phyloP scores from a whole-genome alignment of 2,329 filamentous ascomycete species.

The Aspergillus carbonarius region DNA sequence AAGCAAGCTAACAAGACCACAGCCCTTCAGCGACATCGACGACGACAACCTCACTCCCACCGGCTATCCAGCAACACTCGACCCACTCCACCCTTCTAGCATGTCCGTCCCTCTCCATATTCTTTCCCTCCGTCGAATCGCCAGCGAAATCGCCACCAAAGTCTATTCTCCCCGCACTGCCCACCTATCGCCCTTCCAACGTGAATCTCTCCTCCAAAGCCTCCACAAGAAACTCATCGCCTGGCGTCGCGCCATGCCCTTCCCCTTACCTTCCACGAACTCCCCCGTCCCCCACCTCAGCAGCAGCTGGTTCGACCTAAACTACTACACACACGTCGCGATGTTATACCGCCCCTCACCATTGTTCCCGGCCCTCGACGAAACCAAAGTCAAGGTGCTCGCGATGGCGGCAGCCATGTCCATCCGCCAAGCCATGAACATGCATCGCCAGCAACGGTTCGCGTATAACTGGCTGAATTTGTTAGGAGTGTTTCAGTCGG shows the following conservation, averaged over 20 bases:
- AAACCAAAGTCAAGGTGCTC: slow-evolving; percentile 38
- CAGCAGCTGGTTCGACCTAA: slow-evolving; percentile 50
- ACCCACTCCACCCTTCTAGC: slow-evolving; percentile 33
- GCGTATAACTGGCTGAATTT: slow-evolving; percentile 47
- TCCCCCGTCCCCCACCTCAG: slow-evolving; percentile 45
- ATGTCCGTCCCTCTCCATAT: slow-evolving; percentile 47
- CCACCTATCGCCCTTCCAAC: slow-evolving; percentile 19
- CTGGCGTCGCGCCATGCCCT: slow-evolving; percentile 49
- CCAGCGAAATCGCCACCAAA: slow-evolving; percentile 41
- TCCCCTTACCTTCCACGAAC: slow-evolving; percentile 42
- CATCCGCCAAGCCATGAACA: slow-evolving; percentile 42
- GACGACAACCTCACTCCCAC: slow-evolving; percentile 27
- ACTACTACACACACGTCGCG: slow-evolving; percentile 49
- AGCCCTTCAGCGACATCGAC: slow-evolving; percentile 41
- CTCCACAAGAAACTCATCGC: slow-evolving; percentile 46
- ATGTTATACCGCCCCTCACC: slow-evolving; percentile 50
- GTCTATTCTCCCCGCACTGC: slow-evolving; percentile 36
- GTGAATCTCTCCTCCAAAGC: slow-evolving; percentile 33
- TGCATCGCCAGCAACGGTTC: slow-evolving; percentile 42
- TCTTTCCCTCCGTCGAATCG: slow-evolving; percentile 42
- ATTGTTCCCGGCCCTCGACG: slow-evolving; percentile 40
- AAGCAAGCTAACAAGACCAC: neutral
- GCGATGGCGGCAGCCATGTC: slow-evolving; percentile 45
- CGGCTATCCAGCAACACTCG: slow-evolving; percentile 19
- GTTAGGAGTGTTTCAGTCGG: slow-evolving; percentile 44